A percentile compares a stretch with the other conserved stretches of the same genome.
These are phyloP conservation scores for Psilocybe tampanensis DNA, from an alignment of 768 basidiomycete species.

Conservation along the genomic window DNA sequence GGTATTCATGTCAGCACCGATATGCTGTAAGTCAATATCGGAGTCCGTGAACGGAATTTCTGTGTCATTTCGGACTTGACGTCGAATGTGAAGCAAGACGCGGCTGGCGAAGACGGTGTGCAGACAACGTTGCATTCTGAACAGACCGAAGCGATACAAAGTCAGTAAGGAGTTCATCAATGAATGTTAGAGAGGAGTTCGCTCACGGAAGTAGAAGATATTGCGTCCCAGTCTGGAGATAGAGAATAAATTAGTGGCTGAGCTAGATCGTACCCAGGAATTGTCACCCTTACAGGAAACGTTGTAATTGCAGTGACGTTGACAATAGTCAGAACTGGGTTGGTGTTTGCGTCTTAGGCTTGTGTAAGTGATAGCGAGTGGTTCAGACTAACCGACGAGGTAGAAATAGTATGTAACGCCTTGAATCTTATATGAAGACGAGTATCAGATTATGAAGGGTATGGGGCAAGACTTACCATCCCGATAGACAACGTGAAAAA, in stretches of 20 bases:
- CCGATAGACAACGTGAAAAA: neutral
- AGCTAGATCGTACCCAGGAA: neutral
- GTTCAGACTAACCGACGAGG: slow-evolving; percentile 7
- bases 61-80: too few species aligned
- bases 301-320: slow-evolving; percentile 8
- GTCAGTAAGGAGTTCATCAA: neutral
- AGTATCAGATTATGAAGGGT: too few species aligned
- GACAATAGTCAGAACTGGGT: slow-evolving; percentile 9
- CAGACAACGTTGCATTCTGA: slow-evolving; percentile 8
- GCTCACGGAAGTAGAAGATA: slow-evolving; percentile 3
- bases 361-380: neutral
- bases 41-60: too few species aligned
- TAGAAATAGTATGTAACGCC: slow-evolving; percentile 8
- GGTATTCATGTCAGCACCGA: too few species aligned
- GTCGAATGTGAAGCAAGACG: too few species aligned
- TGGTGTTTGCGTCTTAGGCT: neutral
- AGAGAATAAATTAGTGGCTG: neutral
- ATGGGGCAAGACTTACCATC: too few species aligned
- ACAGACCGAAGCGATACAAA: too few species aligned
- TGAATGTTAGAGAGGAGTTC: neutral
- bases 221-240: neutral
- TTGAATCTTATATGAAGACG: too few species aligned
- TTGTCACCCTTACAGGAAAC: slow-evolving; percentile 4
- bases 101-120: too few species aligned
- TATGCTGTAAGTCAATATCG: too few species aligned